phyloP scores from a whole-genome alignment of 345 rosid genomes.

The Sisymbrium irio region DNA sequence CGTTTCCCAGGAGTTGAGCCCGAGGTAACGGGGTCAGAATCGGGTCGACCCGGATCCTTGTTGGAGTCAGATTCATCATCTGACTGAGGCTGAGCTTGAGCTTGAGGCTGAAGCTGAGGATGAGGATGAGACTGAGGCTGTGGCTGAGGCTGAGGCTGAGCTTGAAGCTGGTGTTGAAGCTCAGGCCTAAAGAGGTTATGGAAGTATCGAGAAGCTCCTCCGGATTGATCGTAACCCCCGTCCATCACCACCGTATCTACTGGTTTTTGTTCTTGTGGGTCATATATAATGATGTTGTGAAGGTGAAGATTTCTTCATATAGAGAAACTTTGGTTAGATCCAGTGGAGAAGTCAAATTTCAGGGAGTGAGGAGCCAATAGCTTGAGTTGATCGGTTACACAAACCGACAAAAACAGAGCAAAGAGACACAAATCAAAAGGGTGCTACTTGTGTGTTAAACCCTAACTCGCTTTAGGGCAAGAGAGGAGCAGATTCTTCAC shows the following conservation, averaged over 20 bases:
- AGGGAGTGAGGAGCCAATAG: conserved; percentile 34
- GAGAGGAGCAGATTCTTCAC: conserved; percentile 23
- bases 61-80: conserved; percentile 37
- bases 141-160: conserved; percentile 21
- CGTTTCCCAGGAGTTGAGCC: conserved; percentile 44
- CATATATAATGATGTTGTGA: conserved; percentile 14
- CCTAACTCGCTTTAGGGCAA: conserved; percentile 38
- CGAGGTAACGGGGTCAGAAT: conserved; percentile 34
- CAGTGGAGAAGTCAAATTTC: conserved; percentile 30
- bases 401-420: conserved; percentile 35
- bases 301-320: conserved; percentile 17
- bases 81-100: conserved; percentile 27
- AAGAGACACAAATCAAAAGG: conserved; percentile 29
- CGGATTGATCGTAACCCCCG: conserved; percentile 32
- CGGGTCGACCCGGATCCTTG: conserved; percentile 27
- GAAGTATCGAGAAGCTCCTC: conserved; percentile 34
- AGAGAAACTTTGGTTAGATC: conserved; percentile 21
- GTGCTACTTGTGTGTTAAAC: conserved; percentile 27
- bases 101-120: neutral
- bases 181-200: conserved; percentile 51
- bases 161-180: conserved; percentile 38
- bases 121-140: conserved; percentile 12
- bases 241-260: conserved; percentile 39
- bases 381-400: conserved; percentile 40
- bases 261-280: conserved; percentile 19